These are phyloP conservation scores for Leishmania aethiopica DNA, from an alignment of 208 protist species.

Conservation along the genomic window DNA sequence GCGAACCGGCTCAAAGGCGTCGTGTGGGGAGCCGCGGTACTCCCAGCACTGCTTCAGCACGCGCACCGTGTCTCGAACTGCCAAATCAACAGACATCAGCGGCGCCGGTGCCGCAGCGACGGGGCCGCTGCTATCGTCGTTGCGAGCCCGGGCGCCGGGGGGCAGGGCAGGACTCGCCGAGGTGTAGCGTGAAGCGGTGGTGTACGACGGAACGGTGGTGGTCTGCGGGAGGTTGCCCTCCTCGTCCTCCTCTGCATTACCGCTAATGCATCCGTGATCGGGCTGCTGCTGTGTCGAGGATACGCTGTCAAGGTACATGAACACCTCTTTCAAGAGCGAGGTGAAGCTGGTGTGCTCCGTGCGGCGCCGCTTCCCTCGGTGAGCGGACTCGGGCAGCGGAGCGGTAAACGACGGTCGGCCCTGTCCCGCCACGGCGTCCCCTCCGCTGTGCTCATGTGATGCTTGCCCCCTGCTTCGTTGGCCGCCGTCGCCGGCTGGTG, in stretches of 20 bases:
- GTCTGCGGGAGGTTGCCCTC: neutral
- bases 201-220: neutral
- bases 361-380: constrained; percentile 30
- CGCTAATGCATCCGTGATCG: neutral
- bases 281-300: constrained; percentile 5
- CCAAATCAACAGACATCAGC: constrained; percentile 35
- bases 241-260: constrained; percentile 19
- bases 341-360: constrained; percentile 32
- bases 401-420: neutral
- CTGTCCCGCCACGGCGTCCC: neutral
- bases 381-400: neutral
- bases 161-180: neutral
- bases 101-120: neutral
- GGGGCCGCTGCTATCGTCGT: neutral
- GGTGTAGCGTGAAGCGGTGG: neutral
- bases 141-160: neutral
- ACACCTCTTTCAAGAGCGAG: constrained; percentile 37
- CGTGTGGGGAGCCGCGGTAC: constrained; percentile 51
- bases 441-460: neutral
- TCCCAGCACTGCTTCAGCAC: constrained; percentile 62
- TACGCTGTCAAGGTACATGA: constrained; percentile 46
- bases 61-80: constrained; percentile 46
- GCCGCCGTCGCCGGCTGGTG: neutral
- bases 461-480: neutral
- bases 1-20: constrained; percentile 66